Evolutionary conservation across 2,329 filamentous ascomycete species (phyloP), one percentile per base, ranked within the genome.

Genomic region (Lojkania enalia): DNA sequence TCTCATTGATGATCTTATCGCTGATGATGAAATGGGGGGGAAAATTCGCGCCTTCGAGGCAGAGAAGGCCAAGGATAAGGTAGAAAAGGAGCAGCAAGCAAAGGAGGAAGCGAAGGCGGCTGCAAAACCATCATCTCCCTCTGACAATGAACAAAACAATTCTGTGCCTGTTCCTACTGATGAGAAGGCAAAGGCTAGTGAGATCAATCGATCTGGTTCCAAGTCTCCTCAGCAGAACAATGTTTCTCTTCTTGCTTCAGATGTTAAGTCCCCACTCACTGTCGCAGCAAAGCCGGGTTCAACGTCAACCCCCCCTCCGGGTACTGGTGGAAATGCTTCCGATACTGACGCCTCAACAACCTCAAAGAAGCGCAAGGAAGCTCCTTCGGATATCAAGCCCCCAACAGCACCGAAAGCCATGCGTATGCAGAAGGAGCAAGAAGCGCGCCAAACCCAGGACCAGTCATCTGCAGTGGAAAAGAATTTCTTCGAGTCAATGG

Each of bases 1-100:
- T 55, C 79, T 96, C 63, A 88, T 97, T 74, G 92, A 96, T 79
- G 87, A 96, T 72, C 82, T 99, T 58, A 83, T 85, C 66, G 35
- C 85, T 53, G 90, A 97, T 72, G 86, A 89, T 55, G 89, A 94
- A 58, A 82, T 84, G 51, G 81, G 84, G 53, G 77, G 81, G 60
- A 91, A 88, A 72, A 88, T 96, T 55, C 87, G 88, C 73, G 81
- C 81, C 29, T 96, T 87, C 64, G 76, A 84, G 60, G 74, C 76
- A 21, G 80, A 82, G 51, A 77, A 75, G 57, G 63, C 67, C 19
- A 63, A 61, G 41, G 71, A 75, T 39, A 66, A 73, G 73, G 71
- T 53, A 39, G 57, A 64, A 23, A 73, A 73, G 46, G 66, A 72
- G 47, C 42, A 71, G 68, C 40, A 74, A 52, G 53, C 71, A 49